Base-by-base conservation (phyloP, 139 green algal species). In the Parachlorella kessleri region DNA sequence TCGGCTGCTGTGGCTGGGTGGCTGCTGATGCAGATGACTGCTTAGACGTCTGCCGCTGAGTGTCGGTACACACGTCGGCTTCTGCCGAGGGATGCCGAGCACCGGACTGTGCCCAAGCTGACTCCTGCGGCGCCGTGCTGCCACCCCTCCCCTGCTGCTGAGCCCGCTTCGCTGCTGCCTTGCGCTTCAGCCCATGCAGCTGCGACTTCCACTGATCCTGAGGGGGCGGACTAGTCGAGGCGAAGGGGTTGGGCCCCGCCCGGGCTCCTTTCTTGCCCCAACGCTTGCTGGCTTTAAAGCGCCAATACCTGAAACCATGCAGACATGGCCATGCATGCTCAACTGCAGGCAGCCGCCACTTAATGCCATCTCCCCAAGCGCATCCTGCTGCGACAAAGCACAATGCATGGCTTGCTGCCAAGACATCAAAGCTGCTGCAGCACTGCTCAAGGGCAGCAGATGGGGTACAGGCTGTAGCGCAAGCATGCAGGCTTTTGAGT, bases 121-220 rank as follows among this genome's bases (percentile, higher is more conserved):
- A n/a, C n/a, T n/a, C n/a, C n/a, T n/a, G n/a, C n/a, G n/a, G n/a
- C n/a, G n/a, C n/a, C n/a, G n/a, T n/a, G n/a, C n/a, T n/a, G n/a
- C n/a, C n/a, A n/a, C n/a, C 23, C 73, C 26, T 39, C 37, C 72
- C 23, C n/a, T 21, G 48, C 73, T 26, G 63, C 64, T 26, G 73
- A 26, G 24, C 38, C 9, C 71, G 76, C 70, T 81, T 74, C 38
- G 71, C 70, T 8, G 77, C 82, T 8, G 82, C 82, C 72, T 82
- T 87, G n/a, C 65, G 55, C 9, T 42, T 53, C 63, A 87, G 76
- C 4, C 70, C 63, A 26, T 28, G 35, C 55, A 87, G 74, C 72
- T 87, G 82, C 2, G 64, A 28, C 53, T 72, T 35, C 76, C 72
- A 85, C 54, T 80, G 79, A 9, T 66, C 21, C 55, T 68, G 32